Evolutionary conservation across 2,329 filamentous ascomycete species (phyloP).

Genomic region (Ceratocystis ficicola): DNA sequence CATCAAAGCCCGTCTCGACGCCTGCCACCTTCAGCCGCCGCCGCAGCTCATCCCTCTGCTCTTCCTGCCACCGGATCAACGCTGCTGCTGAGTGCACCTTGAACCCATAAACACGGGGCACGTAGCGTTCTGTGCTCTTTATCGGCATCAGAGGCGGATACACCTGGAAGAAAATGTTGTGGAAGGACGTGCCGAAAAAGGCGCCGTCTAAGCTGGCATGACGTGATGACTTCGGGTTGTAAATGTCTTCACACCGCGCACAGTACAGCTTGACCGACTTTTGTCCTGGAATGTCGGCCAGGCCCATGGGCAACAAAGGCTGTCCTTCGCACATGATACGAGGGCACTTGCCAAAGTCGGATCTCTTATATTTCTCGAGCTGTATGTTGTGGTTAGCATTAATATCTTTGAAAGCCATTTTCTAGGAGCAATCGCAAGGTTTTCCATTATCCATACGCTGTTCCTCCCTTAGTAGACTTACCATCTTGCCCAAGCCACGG

Average conservation of each 20-base stretch:
- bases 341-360: constrained; percentile 94
- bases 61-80: constrained; percentile 81
- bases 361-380: constrained; percentile 98
- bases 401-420: background rate
- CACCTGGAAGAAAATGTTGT: constrained; percentile 98
- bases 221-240: constrained; percentile 95
- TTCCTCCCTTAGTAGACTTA: constrained; percentile 33
- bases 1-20: constrained; percentile 65
- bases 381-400: constrained; percentile 31
- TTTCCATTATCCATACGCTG: background rate
- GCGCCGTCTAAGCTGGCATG: constrained; percentile 93
- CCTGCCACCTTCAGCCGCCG: constrained; percentile 56
- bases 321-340: constrained; percentile 91
- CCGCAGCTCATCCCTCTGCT: constrained; percentile 69
- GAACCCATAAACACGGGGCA: constrained; percentile 88
- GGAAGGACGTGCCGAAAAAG: constrained; percentile 96
- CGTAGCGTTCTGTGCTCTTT: constrained; percentile 76
- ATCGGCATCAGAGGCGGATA: constrained; percentile 80
- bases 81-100: constrained; percentile 84
- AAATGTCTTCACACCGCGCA: constrained; percentile 91
- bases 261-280: constrained; percentile 97
- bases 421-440: too few species aligned
- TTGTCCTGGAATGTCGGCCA: constrained; percentile 74
- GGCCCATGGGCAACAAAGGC: constrained; percentile 85
- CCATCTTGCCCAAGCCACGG: constrained; percentile 89